Evolutionary conservation across 768 basidiomycete genomes (phyloP).

Genomic region (Filobasidium wieringae): DNA sequence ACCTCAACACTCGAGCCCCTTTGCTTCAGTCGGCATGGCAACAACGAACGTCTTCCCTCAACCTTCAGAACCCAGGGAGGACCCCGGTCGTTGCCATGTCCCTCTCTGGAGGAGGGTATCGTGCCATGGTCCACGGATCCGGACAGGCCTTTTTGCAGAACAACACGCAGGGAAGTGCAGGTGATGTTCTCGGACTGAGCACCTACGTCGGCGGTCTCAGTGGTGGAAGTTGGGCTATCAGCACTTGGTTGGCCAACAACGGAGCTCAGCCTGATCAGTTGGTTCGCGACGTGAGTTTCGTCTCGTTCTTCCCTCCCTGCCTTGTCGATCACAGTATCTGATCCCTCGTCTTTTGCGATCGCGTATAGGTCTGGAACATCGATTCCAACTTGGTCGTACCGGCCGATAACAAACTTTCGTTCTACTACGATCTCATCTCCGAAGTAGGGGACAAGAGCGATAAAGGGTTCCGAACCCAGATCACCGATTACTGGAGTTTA

Average conservation of each 20-base stretch:
- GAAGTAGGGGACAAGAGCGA: constrained; percentile 30
- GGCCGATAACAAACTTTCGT: constrained; percentile 26
- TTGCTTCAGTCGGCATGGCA: constrained; percentile 19
- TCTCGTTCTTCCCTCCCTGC: not conserved
- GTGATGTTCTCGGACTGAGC: constrained; percentile 50
- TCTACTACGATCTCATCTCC: constrained; percentile 33
- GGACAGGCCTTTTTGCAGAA: constrained; percentile 27
- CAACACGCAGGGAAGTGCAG: constrained; percentile 5
- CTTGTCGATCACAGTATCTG: not conserved
- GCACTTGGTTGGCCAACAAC: constrained; percentile 44
- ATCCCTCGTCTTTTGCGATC: not conserved
- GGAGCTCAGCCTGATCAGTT: constrained; percentile 27
- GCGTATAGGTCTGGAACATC: constrained; percentile 33
- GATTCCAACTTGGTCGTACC: constrained; percentile 36
- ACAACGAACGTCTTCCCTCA: constrained; percentile 15
- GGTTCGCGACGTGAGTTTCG: constrained; percentile 26
- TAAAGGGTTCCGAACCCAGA: constrained; percentile 31
- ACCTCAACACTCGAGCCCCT: constrained; percentile 17
- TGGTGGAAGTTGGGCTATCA: constrained; percentile 35
- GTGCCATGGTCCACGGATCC: constrained; percentile 57
- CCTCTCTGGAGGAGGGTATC: constrained; percentile 58
- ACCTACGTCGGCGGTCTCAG: constrained; percentile 55
- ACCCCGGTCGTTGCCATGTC: constrained; percentile 48
- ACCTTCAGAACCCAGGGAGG: constrained; percentile 23
- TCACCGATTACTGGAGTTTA: constrained; percentile 37